phyloP scores from a whole-genome alignment of 352 stramenopile genomes.

The Phytophthora pluvialis region DNA sequence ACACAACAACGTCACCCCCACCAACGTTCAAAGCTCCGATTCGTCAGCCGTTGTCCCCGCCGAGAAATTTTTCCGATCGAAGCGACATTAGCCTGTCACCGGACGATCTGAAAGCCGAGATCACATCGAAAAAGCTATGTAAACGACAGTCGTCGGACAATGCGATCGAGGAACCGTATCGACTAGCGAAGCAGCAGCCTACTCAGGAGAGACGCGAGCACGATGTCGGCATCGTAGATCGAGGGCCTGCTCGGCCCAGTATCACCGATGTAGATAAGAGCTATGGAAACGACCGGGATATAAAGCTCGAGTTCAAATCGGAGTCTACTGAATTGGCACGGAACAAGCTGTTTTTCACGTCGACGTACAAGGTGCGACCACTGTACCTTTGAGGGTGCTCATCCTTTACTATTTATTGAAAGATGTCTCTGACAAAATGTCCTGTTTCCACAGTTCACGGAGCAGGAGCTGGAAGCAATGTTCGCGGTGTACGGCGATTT shows the following conservation, averaged over 20 bases:
- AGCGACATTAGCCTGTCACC: constrained; percentile 33
- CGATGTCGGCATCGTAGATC: constrained; percentile 17
- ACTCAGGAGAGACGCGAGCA: constrained; percentile 29
- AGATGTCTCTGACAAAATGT: constrained; percentile 1
- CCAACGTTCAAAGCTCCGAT: constrained; percentile 15
- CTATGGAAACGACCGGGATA: constrained; percentile 20
- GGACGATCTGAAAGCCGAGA: constrained; percentile 26
- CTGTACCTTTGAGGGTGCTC: not conserved
- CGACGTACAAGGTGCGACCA: constrained; percentile 64
- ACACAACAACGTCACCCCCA: constrained; percentile 44
- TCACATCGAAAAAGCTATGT: constrained; percentile 49
- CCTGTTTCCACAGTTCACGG: constrained; percentile 59
- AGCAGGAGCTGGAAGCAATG: constrained; percentile 83
- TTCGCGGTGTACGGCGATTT: constrained; percentile 84
- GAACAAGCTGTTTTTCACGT: constrained; percentile 74
- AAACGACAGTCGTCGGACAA: constrained; percentile 60
- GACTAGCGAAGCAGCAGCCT: constrained; percentile 50
- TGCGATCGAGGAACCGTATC: constrained; percentile 39
- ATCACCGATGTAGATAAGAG: constrained; percentile 17
- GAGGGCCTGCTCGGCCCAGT: constrained; percentile 2
- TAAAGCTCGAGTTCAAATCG: constrained; percentile 29
- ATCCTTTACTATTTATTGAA: not conserved
- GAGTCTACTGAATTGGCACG: constrained; percentile 18
- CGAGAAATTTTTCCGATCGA: constrained; percentile 23
- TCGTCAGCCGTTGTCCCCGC: constrained; percentile 23